Evolutionary conservation across 345 rosid genomes (phyloP).

Genomic region (Garcia nutans): DNA sequence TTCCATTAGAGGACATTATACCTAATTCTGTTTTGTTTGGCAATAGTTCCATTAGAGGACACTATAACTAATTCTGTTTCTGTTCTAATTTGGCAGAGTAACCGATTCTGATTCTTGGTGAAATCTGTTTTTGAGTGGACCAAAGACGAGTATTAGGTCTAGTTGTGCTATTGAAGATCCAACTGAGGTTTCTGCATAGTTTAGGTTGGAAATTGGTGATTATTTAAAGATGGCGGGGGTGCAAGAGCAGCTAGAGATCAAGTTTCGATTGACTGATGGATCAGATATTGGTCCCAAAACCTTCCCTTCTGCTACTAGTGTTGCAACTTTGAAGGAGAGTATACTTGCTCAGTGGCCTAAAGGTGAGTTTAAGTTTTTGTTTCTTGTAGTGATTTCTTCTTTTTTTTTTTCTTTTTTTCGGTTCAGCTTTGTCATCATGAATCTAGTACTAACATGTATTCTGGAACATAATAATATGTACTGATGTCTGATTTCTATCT

Average conservation of each 20-base stretch:
- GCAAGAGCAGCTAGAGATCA: slow-evolving; percentile 84
- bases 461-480: neutral
- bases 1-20: neutral
- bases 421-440: neutral
- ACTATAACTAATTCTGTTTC: slow-evolving; percentile 11
- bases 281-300: slow-evolving; percentile 91
- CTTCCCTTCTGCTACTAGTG: slow-evolving; percentile 83
- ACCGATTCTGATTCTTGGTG: slow-evolving; percentile 19
- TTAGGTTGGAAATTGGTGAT: slow-evolving; percentile 19
- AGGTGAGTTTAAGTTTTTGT: slow-evolving; percentile 47
- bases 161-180: slow-evolving; percentile 18
- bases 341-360: slow-evolving; percentile 93
- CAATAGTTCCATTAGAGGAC: neutral
- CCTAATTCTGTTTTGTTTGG: slow-evolving; percentile 12
- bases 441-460: neutral
- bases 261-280: slow-evolving; percentile 87
- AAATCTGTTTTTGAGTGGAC: slow-evolving; percentile 12
- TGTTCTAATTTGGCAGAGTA: slow-evolving; percentile 29
- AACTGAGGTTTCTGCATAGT: slow-evolving; percentile 22
- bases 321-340: slow-evolving; percentile 84
- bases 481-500: neutral
- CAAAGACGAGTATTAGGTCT: slow-evolving; percentile 9
- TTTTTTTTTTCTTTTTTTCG: slow-evolving; percentile 2
- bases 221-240: slow-evolving; percentile 63
- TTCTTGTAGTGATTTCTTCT: neutral